These are phyloP conservation scores for Argentina anserina DNA, from an alignment of 306 rosid species.

Conservation along the genomic window DNA sequence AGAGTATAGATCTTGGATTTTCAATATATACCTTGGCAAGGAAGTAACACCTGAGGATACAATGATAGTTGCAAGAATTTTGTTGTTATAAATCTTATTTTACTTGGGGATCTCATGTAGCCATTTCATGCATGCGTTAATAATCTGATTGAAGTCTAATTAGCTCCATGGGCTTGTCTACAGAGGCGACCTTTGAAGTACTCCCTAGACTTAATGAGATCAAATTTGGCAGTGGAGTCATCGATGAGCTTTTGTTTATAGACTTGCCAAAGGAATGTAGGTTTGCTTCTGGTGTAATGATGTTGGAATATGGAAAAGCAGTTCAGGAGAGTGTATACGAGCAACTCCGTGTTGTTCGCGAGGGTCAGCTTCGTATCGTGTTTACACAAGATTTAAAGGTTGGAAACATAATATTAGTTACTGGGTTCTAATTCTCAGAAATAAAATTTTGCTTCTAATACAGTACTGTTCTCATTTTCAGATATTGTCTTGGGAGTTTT, in stretches of 20 bases:
- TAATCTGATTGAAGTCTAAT: slow-evolving; percentile 11
- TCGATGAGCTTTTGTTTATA: slow-evolving; percentile 83
- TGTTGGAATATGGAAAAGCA: slow-evolving; percentile 88
- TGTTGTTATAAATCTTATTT: background rate
- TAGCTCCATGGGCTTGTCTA: slow-evolving; percentile 22
- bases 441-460: slow-evolving; percentile 8
- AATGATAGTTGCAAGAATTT: background rate
- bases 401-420: slow-evolving; percentile 3
- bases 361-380: slow-evolving; percentile 90
- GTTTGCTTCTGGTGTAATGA: slow-evolving; percentile 72
- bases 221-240: slow-evolving; percentile 93
- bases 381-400: slow-evolving; percentile 92
- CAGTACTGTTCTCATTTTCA: slow-evolving; percentile 24
- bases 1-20: background rate
- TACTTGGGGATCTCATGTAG: background rate
- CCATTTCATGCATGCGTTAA: background rate
- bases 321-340: slow-evolving; percentile 95
- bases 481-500: slow-evolving; percentile 94
- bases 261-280: slow-evolving; percentile 81
- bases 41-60: background rate
- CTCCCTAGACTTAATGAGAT: slow-evolving; percentile 91
- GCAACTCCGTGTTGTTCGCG: slow-evolving; percentile 97
- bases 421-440: slow-evolving; percentile 3
- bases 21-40: background rate
- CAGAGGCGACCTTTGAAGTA: slow-evolving; percentile 98